A percentile compares a stretch with the other conserved stretches of the same genome.
Conservation (phyloP, 192 early-diverging fungal genomes). For the Coemansia sp. region DNA sequence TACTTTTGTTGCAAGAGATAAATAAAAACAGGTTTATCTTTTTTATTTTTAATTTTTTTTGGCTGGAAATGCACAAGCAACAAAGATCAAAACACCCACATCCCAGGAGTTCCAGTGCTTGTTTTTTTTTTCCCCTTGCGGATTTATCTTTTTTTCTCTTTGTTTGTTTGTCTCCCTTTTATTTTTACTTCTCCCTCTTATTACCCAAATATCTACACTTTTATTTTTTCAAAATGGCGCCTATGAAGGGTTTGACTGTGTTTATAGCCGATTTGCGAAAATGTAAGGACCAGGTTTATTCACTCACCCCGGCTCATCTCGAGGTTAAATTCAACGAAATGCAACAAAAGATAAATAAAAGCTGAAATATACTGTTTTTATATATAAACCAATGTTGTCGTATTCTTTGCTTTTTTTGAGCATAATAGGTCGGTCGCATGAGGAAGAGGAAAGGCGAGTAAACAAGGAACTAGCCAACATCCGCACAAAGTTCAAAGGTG, state of each 20-base stretch:
- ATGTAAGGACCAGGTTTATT: constrained; percentile 62
- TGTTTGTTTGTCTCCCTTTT: background rate
- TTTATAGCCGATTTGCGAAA: constrained; percentile 98
- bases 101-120: too few relatives aligned
- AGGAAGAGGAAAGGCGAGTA: constrained; percentile 97
- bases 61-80: too few relatives aligned
- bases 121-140: background rate
- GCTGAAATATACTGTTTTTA: background rate
- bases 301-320: background rate
- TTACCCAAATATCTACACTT: background rate
- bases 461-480: constrained; percentile 99
- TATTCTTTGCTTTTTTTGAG: too few relatives aligned
- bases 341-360: background rate
- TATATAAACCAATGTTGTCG: too few relatives aligned
- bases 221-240: constrained; percentile 29
- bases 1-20: too few relatives aligned
- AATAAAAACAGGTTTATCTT: too few relatives aligned
- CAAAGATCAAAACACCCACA: too few relatives aligned
- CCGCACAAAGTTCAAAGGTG: constrained; percentile 95
- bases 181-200: background rate
- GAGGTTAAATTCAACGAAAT: background rate
- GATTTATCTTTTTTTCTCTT: constrained; percentile 2
- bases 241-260: constrained; percentile 90
- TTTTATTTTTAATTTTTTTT: too few relatives aligned
- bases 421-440: constrained; percentile 80